These are phyloP conservation scores for Rhynchosporium agropyri DNA, from an alignment of 2,329 filamentous ascomycete species.

Conservation along the genomic window DNA sequence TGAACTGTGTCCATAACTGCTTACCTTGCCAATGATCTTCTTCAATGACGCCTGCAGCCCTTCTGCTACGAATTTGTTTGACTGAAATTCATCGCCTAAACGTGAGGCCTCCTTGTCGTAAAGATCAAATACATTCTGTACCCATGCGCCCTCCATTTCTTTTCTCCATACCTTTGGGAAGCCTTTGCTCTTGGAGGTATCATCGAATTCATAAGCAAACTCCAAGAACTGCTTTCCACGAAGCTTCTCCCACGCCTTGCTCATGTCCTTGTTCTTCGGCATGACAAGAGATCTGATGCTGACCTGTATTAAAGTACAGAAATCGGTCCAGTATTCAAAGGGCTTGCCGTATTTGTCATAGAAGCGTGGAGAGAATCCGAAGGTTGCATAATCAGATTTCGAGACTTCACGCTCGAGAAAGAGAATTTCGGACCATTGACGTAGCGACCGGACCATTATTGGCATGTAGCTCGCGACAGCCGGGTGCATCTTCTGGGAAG, in stretches of 20 bases:
- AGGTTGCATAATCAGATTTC: not conserved
- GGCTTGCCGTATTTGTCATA: not conserved
- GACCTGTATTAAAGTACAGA: not conserved
- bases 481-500: not conserved
- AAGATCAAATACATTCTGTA: not conserved
- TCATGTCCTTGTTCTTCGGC: not conserved
- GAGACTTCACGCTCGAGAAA: not conserved
- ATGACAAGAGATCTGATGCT: not conserved
- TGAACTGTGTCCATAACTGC: not conserved
- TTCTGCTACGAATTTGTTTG: not conserved
- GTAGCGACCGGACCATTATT: not conserved
- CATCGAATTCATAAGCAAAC: not conserved
- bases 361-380: not conserved
- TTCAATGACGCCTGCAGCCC: not conserved
- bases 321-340: not conserved
- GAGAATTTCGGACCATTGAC: not conserved
- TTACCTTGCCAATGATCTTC: conserved; percentile 1
- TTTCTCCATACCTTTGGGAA: not conserved
- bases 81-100: not conserved
- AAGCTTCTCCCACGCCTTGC: not conserved
- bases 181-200: not conserved
- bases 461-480: not conserved
- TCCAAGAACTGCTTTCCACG: not conserved
- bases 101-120: not conserved
- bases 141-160: not conserved